Conservation (phyloP, 2,329 filamentous ascomycete species). For the Lasiodiplodia sp. region DNA sequence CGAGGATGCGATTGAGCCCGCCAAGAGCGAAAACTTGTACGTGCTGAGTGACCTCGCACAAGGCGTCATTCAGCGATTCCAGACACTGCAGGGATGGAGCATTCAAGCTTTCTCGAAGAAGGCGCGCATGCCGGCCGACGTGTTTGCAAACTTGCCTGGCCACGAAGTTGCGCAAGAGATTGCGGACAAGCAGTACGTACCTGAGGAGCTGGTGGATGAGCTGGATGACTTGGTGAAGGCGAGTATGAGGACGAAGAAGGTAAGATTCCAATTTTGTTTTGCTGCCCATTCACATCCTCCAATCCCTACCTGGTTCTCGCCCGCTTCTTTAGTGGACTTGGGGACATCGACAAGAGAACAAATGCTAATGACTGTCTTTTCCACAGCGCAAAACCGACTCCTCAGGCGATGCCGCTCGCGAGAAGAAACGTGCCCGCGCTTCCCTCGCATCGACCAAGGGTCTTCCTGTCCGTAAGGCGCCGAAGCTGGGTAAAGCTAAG, state of each 20-base stretch:
- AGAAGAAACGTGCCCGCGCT: constrained; percentile 44
- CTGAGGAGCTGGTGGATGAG: constrained; percentile 74
- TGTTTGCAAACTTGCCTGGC: constrained; percentile 78
- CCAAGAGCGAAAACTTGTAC: constrained; percentile 75
- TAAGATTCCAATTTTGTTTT: neutral
- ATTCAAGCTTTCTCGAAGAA: constrained; percentile 85
- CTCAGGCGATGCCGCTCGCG: constrained; percentile 37
- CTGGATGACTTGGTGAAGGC: constrained; percentile 79
- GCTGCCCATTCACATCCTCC: neutral
- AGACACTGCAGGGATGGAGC: constrained; percentile 84
- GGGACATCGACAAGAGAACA: constrained; percentile 32
- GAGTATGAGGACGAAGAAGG: constrained; percentile 67
- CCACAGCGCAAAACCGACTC: constrained; percentile 34
- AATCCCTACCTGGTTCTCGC: constrained; percentile 35
- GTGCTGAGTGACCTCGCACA: constrained; percentile 87
- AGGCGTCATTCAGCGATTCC: constrained; percentile 81
- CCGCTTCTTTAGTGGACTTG: neutral
- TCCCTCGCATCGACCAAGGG: constrained; percentile 36
- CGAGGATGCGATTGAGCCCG: constrained; percentile 70
- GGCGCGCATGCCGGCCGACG: constrained; percentile 77
- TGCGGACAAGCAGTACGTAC: constrained; percentile 83
- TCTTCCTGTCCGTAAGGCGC: constrained; percentile 44
- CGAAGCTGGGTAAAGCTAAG: constrained; percentile 47
- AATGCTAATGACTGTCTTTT: constrained; percentile 32
- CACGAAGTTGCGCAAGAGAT: constrained; percentile 84